Percentiles rank a stretch among this genome's conserved stretches.
phyloP scores from a whole-genome alignment of 495 filamentous ascomycete genomes.

The Penicillium alfredii region DNA sequence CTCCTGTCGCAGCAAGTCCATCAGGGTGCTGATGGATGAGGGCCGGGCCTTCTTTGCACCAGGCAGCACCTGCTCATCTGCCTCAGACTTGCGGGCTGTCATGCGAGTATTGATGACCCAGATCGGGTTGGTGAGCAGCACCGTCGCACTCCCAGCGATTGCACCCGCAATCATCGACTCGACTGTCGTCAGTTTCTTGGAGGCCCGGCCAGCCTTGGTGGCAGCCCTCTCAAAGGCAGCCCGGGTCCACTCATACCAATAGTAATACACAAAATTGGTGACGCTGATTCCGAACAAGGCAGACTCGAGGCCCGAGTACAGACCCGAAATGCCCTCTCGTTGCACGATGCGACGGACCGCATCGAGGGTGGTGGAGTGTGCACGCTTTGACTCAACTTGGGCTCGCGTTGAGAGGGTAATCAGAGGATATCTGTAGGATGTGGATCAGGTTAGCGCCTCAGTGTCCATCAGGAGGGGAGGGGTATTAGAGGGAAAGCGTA shows the following conservation, averaged over 20 bases:
- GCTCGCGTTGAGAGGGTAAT: conserved; percentile 97
- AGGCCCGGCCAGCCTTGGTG: conserved; percentile 63
- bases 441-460: conserved; percentile 16
- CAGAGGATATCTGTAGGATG: conserved; percentile 68
- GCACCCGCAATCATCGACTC: conserved; percentile 94
- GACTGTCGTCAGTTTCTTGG: conserved; percentile 76
- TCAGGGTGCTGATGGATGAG: conserved; percentile 71
- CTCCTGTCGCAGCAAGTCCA: conserved; percentile 70
- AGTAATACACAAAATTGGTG: conserved; percentile 99
- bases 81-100: conserved; percentile 72
- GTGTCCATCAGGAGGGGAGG: no score
- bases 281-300: conserved; percentile 96
- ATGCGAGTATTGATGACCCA: conserved; percentile 99
- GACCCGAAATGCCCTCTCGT: conserved; percentile 78
- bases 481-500: conserved; percentile 36
- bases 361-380: conserved; percentile 71
- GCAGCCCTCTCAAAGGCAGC: conserved; percentile 82
- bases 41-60: conserved; percentile 48
- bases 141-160: conserved; percentile 89
- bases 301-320: conserved; percentile 83
- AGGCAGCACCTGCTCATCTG: conserved; percentile 48
- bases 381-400: conserved; percentile 93
- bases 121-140: conserved; percentile 94
- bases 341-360: conserved; percentile 82
- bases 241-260: conserved; percentile 99